phyloP scores from a whole-genome alignment of 257 asterid species.

The Primulina huaijiensis region DNA sequence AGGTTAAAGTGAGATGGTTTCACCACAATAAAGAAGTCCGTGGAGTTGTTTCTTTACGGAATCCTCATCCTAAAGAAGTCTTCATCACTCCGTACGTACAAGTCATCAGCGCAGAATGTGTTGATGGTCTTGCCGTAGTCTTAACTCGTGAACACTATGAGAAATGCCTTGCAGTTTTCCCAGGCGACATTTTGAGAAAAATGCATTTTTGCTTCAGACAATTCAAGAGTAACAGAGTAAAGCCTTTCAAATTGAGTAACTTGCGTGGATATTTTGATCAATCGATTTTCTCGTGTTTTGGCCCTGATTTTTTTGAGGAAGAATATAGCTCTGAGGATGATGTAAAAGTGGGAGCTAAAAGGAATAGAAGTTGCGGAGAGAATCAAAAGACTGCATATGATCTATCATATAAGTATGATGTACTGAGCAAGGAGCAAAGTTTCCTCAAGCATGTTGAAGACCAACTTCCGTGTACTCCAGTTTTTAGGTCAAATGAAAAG shows the following conservation, averaged over 20 bases:
- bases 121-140: constrained; percentile 92
- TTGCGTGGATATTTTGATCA: constrained; percentile 81
- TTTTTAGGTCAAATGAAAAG: constrained; percentile 51
- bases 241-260: constrained; percentile 79
- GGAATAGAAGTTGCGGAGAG: constrained; percentile 57
- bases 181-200: constrained; percentile 62
- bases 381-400: constrained; percentile 44
- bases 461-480: constrained; percentile 31
- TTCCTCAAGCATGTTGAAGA: constrained; percentile 47
- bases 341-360: constrained; percentile 65
- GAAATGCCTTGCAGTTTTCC: constrained; percentile 78
- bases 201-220: constrained; percentile 87
- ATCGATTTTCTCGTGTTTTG: constrained; percentile 82
- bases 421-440: constrained; percentile 35
- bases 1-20: constrained; percentile 98
- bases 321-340: constrained; percentile 70
- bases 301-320: constrained; percentile 88
- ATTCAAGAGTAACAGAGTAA: constrained; percentile 69
- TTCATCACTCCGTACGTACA: constrained; percentile 86
- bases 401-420: constrained; percentile 40
- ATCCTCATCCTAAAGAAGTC: constrained; percentile 87
- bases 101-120: constrained; percentile 94
- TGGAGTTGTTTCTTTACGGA: constrained; percentile 55
- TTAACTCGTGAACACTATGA: constrained; percentile 79
- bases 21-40: constrained; percentile 83